Conservation (phyloP, 768 basidiomycete genomes). For the Crucibulum laeve region DNA sequence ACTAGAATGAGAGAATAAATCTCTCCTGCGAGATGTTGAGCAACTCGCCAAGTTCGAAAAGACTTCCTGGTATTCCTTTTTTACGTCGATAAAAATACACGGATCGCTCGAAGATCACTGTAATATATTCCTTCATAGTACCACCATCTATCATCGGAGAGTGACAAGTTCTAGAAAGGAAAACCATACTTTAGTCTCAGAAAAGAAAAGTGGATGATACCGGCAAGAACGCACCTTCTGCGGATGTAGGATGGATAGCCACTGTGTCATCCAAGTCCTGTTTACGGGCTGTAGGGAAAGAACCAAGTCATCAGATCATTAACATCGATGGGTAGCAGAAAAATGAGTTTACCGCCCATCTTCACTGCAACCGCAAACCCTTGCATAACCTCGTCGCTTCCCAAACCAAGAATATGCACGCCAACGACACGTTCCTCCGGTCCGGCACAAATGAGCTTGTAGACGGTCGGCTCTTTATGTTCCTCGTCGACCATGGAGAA, state of each 20-base stretch:
- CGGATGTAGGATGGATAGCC: constrained; percentile 88
- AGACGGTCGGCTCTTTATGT: constrained; percentile 93
- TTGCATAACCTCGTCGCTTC: constrained; percentile 93
- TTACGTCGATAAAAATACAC: not conserved
- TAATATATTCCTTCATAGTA: not conserved
- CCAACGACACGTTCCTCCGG: constrained; percentile 96
- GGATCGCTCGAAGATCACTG: not conserved
- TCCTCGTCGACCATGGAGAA: constrained; percentile 87
- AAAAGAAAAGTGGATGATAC: not conserved
- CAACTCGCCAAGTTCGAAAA: not conserved
- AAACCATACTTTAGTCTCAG: constrained; percentile 7
- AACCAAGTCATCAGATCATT: constrained; percentile 10
- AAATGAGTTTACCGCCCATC: constrained; percentile 62
- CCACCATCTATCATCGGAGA: constrained; percentile 19
- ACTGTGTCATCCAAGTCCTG: constrained; percentile 83
- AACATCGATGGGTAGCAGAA: not conserved
- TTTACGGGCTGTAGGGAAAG: constrained; percentile 52
- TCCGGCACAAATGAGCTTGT: constrained; percentile 86
- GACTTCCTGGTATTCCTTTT: not conserved
- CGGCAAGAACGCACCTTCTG: constrained; percentile 54
- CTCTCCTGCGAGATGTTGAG: no score
- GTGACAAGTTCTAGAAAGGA: constrained; percentile 26
- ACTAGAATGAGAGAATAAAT: no score
- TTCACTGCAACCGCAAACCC: constrained; percentile 97
- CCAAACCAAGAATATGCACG: constrained; percentile 86